Evolutionary conservation across 2,329 filamentous ascomycete species (phyloP).

Genomic region (Penicillium sp.): DNA sequence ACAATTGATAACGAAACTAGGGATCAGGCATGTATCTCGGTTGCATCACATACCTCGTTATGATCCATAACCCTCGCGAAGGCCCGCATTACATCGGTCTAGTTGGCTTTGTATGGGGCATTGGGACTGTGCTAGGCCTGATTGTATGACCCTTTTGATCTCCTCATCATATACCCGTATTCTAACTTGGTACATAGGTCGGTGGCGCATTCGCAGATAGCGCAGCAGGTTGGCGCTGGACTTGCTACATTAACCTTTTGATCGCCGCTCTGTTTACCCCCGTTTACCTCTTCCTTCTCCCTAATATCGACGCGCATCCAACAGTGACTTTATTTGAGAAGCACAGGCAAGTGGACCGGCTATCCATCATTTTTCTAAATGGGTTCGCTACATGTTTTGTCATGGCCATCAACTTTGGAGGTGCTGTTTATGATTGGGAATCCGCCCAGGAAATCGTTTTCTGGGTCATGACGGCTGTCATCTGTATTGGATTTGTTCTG

Average conservation of each 20-base stretch:
- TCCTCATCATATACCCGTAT: background rate
- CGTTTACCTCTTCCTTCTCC: conserved; percentile 47
- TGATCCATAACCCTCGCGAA: conserved; percentile 11
- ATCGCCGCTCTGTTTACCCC: conserved; percentile 46
- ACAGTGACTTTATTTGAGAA: background rate
- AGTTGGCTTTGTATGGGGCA: conserved; percentile 36
- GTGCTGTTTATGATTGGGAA: background rate
- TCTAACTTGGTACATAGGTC: background rate
- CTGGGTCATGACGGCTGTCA: background rate
- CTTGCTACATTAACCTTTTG: conserved; percentile 58
- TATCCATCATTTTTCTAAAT: background rate
- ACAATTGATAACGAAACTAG: background rate
- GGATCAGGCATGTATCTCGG: conserved; percentile 35
- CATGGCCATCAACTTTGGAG: conserved; percentile 2
- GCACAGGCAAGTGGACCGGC: conserved; percentile 1
- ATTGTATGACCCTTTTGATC: conserved; percentile 2
- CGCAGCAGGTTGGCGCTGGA: conserved; percentile 32
- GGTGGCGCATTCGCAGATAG: conserved; percentile 17
- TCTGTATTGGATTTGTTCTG: background rate
- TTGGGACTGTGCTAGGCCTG: conserved; percentile 39
- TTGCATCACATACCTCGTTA: conserved; percentile 23
- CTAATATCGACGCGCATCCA: conserved; percentile 12
- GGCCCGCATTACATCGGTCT: conserved; percentile 30
- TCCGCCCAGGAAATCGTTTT: background rate
- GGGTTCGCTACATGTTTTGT: background rate